Percentiles rank a stretch among this genome's conserved stretches.
These are phyloP conservation scores for Xanthoceras sorbifolium DNA, from an alignment of 345 rosid genomes.

Conservation along the genomic window DNA sequence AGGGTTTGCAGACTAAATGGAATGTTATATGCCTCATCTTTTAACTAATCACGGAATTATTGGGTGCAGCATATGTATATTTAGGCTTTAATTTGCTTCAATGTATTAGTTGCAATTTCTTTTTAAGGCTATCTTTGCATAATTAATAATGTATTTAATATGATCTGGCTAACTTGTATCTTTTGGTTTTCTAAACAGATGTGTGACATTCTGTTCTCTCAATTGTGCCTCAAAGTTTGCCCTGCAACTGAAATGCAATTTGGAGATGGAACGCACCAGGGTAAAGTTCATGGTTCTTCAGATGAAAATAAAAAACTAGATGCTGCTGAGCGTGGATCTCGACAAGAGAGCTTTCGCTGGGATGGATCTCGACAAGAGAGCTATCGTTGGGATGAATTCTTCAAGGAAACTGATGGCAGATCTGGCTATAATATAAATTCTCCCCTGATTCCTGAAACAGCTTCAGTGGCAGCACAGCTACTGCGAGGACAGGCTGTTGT, in stretches of 20 bases:
- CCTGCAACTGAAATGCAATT: conserved; percentile 39
- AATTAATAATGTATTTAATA: background rate
- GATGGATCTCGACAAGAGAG: conserved; percentile 48
- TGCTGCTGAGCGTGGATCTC: conserved; percentile 39
- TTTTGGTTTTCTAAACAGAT: conserved; percentile 59
- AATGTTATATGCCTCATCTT: background rate
- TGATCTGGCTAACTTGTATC: conserved; percentile 7
- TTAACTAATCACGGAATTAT: background rate
- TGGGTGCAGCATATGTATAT: background rate
- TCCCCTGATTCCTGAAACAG: conserved; percentile 55
- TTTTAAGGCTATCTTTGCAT: background rate
- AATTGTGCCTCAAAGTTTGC: conserved; percentile 91
- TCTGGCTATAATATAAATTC: conserved; percentile 39
- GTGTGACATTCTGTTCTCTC: conserved; percentile 98
- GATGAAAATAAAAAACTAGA: conserved; percentile 47
- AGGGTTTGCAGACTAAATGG: background rate
- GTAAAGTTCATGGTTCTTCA: conserved; percentile 35
- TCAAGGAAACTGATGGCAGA: conserved; percentile 55
- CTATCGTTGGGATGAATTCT: conserved; percentile 31
- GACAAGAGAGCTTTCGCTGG: conserved; percentile 36
- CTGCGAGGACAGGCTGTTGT: conserved; percentile 87
- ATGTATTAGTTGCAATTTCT: background rate
- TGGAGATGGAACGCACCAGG: conserved; percentile 45
- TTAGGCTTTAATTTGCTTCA: background rate
- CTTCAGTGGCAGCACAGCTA: conserved; percentile 95